Evolutionary conservation across 805 yeast genomes (phyloP), one percentile per base, ranked within the genome.

Genomic region (Myxozyma neglecta): DNA sequence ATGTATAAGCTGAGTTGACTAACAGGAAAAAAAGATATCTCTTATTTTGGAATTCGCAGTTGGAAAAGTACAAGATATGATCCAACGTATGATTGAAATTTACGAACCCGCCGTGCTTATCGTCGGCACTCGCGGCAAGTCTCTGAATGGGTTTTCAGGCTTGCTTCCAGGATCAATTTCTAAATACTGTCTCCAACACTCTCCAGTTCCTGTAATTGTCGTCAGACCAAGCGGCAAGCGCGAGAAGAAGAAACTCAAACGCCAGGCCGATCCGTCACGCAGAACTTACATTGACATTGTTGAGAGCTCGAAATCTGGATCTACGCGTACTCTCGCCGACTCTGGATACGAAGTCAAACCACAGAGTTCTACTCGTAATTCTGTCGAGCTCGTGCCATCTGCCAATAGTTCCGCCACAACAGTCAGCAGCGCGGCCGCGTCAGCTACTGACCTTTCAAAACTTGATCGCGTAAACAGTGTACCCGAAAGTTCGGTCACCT

Each of bases 111-210:
- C 77, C 2, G 69, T 78, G 18, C 69, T 81, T 52, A 74, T 81
- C 11, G 81, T 81, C 44, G 84, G 84, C 3, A 77, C 82, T 3
- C 73, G 76, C 32, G 79, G 79, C 9, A 75, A 75, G 42, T 67
- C 73, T 2, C 72, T 75, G 54, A 74, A 78, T 16, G 80, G 80
- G 0, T 73, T 80, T 57, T 77, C 72, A 47, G 77, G 77, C 9
- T 71, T 78, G 3, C 63, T 80, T 51, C 80, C 82, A 0, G 80
- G 81, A 42, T 77, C 82, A 1, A 72, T 81, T 70, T 79, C 82
- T 3, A 81, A 81, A 62, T 77, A 78, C 63, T 81, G 80, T 66
- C 68, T 81, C n/a, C 80, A 79, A 60, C 77, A 76, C 57, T 77
- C 81, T 7, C 75, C 75, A 1, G 74, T 81, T 6, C 84, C 84